Conservation (phyloP, 768 basidiomycete species). For the Serendipita vermifera region DNA sequence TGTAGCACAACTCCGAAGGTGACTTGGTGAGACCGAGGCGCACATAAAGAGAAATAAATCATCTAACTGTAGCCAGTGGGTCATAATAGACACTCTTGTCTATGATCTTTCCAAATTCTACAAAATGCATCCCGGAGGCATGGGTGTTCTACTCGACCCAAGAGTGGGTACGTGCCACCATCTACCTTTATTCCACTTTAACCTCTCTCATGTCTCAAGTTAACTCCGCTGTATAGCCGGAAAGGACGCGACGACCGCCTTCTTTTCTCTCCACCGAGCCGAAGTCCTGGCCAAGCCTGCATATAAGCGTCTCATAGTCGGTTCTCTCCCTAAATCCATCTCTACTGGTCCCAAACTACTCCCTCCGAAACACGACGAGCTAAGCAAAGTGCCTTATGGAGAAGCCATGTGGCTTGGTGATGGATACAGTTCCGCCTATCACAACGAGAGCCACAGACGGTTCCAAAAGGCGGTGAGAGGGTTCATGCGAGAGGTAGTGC, state of each 20-base stretch:
- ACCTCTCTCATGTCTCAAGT: not conserved
- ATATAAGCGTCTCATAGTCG: conserved; percentile 57
- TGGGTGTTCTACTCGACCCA: conserved; percentile 54
- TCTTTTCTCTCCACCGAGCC: conserved; percentile 75
- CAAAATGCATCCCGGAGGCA: conserved; percentile 72
- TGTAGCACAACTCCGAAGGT: conserved; percentile 78
- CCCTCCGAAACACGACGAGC: conserved; percentile 42
- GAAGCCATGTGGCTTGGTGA: conserved; percentile 69
- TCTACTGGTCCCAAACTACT: not conserved
- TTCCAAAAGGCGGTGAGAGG: conserved; percentile 67
- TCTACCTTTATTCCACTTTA: not conserved
- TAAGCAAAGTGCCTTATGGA: conserved; percentile 69
- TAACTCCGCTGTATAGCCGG: conserved; percentile 34
- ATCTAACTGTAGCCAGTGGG: conserved; percentile 40
- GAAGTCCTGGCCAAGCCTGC: conserved; percentile 67
- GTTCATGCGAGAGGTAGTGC: conserved; percentile 64
- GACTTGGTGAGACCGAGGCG: conserved; percentile 45
- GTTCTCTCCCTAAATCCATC: conserved; percentile 40
- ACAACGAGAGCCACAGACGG: conserved; percentile 53
- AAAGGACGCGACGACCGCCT: conserved; percentile 62
- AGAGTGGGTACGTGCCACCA: conserved; percentile 41
- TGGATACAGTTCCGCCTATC: conserved; percentile 66
- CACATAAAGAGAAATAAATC: not conserved
- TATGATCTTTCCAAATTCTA: conserved; percentile 74
- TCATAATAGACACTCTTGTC: conserved; percentile 67